Evolutionary conservation across 768 basidiomycete genomes (phyloP).

Genomic region (Hortiboletus campestris): DNA sequence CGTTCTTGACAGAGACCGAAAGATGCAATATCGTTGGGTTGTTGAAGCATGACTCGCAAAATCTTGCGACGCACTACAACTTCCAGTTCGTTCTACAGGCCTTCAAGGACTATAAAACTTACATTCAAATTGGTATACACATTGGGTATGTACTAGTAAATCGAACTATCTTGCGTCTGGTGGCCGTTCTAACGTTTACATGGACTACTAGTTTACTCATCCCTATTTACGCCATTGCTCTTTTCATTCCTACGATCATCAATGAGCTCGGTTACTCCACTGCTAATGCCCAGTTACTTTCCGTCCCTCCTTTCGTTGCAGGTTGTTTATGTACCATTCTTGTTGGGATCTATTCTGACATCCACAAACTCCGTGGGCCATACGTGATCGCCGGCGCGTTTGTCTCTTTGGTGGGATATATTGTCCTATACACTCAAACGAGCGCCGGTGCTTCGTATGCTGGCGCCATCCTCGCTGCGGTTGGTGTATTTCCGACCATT

Average conservation of each 20-base stretch:
- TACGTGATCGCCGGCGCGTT: slow-evolving; percentile 45
- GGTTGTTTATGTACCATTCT: slow-evolving; percentile 45
- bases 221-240: slow-evolving; percentile 46
- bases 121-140: slow-evolving; percentile 36
- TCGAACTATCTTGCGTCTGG: background rate
- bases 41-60: slow-evolving; percentile 44
- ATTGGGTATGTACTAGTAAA: slow-evolving; percentile 38
- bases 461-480: slow-evolving; percentile 49
- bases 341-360: slow-evolving; percentile 44
- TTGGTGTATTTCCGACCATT: slow-evolving; percentile 53
- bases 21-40: slow-evolving; percentile 33
- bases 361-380: slow-evolving; percentile 43
- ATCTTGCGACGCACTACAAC: slow-evolving; percentile 45
- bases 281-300: slow-evolving; percentile 48
- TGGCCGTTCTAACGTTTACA: background rate
- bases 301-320: slow-evolving; percentile 48
- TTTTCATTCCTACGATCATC: slow-evolving; percentile 53
- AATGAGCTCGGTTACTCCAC: slow-evolving; percentile 50
- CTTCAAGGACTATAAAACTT: slow-evolving; percentile 44
- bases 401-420: slow-evolving; percentile 50
- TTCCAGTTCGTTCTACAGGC: slow-evolving; percentile 49
- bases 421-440: slow-evolving; percentile 41
- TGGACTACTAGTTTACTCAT: slow-evolving; percentile 36
- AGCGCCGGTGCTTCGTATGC: slow-evolving; percentile 35
- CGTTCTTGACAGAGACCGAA: slow-evolving; percentile 49